phyloP scores from a whole-genome alignment of 2,329 filamentous ascomycete genomes.

The Alternaria alternata region DNA sequence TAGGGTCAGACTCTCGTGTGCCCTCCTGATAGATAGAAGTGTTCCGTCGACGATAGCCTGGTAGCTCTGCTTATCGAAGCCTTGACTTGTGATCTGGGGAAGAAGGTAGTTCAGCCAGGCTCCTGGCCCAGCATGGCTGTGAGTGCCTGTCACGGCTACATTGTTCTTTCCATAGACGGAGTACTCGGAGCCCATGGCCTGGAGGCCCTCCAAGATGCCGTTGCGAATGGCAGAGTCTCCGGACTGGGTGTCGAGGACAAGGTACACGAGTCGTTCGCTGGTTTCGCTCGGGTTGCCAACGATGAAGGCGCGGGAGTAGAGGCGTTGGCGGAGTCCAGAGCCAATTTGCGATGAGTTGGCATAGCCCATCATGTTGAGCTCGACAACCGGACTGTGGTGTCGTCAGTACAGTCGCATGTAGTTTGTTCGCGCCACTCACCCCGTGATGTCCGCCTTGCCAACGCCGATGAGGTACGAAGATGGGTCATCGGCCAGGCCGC shows the following conservation, averaged over 20 bases:
- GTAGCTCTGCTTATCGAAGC: constrained; percentile 87
- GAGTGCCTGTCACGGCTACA: constrained; percentile 88
- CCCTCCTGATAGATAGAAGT: constrained; percentile 79
- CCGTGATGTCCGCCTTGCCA: constrained; percentile 77
- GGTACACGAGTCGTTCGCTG: constrained; percentile 80
- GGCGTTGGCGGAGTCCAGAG: constrained; percentile 82
- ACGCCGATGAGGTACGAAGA: constrained; percentile 70
- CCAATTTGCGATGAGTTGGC: constrained; percentile 85
- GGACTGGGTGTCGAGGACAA: constrained; percentile 85
- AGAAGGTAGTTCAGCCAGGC: constrained; percentile 95
- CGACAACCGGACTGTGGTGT: constrained; percentile 74
- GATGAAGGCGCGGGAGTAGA: constrained; percentile 91
- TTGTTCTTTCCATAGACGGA: constrained; percentile 79
- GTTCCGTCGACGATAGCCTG: constrained; percentile 88
- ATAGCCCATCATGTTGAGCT: constrained; percentile 92
- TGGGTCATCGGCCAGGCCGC: constrained; percentile 45
- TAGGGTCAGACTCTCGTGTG: constrained; percentile 74
- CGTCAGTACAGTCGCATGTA: constrained; percentile 19
- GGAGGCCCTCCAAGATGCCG: constrained; percentile 82
- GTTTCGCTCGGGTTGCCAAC: constrained; percentile 73
- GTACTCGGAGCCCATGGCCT: constrained; percentile 74
- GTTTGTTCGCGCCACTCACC: constrained; percentile 52
- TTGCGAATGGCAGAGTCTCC: constrained; percentile 89
- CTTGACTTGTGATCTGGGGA: constrained; percentile 86
- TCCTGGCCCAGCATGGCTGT: constrained; percentile 89